phyloP scores from a whole-genome alignment of 371 early-diverging fungal species.

The Zancudomyces culisetae region DNA sequence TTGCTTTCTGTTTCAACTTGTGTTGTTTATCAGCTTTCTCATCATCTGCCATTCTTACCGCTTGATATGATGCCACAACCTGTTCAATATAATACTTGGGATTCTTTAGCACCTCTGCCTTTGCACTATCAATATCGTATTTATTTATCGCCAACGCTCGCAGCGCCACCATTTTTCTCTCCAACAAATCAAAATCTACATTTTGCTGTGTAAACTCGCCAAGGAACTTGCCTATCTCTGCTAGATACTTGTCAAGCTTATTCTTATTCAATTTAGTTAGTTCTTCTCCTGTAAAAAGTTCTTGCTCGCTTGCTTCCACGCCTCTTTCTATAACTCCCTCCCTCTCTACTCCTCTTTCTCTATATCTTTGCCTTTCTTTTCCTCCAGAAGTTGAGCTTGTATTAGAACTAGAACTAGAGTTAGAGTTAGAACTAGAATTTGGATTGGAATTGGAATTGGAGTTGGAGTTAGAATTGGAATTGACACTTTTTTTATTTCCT shows the following conservation, averaged over 20 bases:
- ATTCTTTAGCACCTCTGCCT: conserved; percentile 29
- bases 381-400: neutral
- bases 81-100: conserved; percentile 16
- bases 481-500: no score
- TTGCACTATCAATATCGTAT: conserved; percentile 37
- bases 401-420: neutral
- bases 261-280: no score
- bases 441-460: neutral
- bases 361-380: no score
- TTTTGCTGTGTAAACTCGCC: conserved; percentile 7
- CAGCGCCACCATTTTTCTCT: conserved; percentile 42
- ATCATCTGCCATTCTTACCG: no score
- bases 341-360: no score
- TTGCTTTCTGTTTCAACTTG: neutral
- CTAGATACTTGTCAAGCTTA: conserved; percentile 21
- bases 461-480: no score
- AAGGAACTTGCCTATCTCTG: conserved; percentile 11
- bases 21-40: neutral
- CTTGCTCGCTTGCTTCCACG: no score
- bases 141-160: conserved; percentile 29
- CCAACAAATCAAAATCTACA: conserved; percentile 18
- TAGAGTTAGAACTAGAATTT: neutral
- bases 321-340: no score
- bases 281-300: no score
- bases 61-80: no score